A percentile compares a stretch with the other conserved stretches of the same genome.
Conservation (phyloP, 371 early-diverging fungal species). For the Blastocladiella emersonii region DNA sequence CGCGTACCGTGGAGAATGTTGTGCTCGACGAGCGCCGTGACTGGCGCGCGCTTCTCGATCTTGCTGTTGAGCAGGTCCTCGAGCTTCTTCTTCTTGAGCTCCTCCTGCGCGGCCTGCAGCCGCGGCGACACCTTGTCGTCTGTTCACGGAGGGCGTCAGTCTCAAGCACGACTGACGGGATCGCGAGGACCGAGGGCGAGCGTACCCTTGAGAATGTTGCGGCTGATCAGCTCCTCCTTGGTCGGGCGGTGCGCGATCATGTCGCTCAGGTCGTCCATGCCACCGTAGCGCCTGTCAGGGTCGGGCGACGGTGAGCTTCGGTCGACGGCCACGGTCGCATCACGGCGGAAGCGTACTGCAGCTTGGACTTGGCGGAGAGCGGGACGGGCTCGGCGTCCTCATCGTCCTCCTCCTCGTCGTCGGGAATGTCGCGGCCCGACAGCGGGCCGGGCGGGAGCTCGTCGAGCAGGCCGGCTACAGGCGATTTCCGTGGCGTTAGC, state of each 20-base stretch:
- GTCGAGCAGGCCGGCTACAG: too few relatives aligned
- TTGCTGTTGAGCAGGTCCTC: conserved; percentile 1
- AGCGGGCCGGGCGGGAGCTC: too few relatives aligned
- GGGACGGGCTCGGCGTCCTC: neutral
- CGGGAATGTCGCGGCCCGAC: neutral
- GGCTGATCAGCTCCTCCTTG: conserved; percentile 1
- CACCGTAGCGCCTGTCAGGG: neutral
- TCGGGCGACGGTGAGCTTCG: neutral
- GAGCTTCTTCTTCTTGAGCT: conserved; percentile 3
- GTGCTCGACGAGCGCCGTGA: neutral
- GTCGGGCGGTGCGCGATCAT: neutral
- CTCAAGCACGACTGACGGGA: too few relatives aligned
- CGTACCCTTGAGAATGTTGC: conserved; percentile 6
- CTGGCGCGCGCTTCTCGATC: neutral
- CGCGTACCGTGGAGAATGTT: neutral
- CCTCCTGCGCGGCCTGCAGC: neutral
- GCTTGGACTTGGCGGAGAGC: neutral
- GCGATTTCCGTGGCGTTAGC: too few relatives aligned
- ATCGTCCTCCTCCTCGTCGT: neutral
- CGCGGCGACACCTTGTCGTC: conserved; percentile 2
- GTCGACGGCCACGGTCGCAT: too few relatives aligned
- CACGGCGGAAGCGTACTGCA: neutral
- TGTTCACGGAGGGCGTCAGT: too few relatives aligned
- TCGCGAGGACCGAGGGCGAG: too few relatives aligned
- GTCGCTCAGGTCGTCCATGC: neutral